Evolutionary conservation across 768 basidiomycete species (phyloP).

Genomic region (Steccherinum ochraceum): DNA sequence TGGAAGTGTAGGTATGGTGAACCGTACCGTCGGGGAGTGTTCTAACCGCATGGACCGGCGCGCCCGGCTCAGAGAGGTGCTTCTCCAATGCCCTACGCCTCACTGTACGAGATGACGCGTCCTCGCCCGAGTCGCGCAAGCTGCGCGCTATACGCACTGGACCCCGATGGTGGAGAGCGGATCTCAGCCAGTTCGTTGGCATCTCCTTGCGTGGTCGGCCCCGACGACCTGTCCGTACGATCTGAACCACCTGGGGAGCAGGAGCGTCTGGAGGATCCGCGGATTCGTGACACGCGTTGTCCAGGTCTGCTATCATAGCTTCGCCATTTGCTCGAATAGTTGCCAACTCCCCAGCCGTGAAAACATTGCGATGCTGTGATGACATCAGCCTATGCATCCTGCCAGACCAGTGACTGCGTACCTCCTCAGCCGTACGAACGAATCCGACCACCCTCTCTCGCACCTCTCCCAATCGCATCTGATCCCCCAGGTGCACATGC

Average conservation of each 20-base stretch:
- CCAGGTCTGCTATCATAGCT: neutral
- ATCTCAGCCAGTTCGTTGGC: conserved; percentile 18
- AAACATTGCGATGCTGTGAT: neutral
- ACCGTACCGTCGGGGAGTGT: conserved; percentile 3
- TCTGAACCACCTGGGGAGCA: neutral
- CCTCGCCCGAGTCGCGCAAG: neutral
- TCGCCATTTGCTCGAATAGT: neutral
- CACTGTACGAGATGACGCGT: conserved; percentile 11
- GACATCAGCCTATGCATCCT: no score
- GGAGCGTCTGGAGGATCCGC: neutral
- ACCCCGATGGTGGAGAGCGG: conserved; percentile 17
- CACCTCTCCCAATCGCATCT: neutral
- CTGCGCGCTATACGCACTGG: conserved; percentile 9
- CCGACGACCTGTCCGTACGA: conserved; percentile 5
- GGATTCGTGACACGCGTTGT: neutral
- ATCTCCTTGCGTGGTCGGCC: conserved; percentile 25
- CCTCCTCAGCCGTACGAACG: neutral
- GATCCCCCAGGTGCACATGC: neutral
- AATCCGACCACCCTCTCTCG: neutral
- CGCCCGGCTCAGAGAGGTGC: conserved; percentile 13
- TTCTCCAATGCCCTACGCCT: conserved; percentile 13
- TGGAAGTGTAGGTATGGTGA: neutral
- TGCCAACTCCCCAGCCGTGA: neutral
- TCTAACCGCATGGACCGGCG: conserved; percentile 12
- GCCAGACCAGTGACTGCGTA: no score